A percentile compares a stretch with the other conserved stretches of the same genome.
These are phyloP conservation scores for Podospora anserina DNA, from an alignment of 495 filamentous ascomycete genomes.

Conservation along the genomic window DNA sequence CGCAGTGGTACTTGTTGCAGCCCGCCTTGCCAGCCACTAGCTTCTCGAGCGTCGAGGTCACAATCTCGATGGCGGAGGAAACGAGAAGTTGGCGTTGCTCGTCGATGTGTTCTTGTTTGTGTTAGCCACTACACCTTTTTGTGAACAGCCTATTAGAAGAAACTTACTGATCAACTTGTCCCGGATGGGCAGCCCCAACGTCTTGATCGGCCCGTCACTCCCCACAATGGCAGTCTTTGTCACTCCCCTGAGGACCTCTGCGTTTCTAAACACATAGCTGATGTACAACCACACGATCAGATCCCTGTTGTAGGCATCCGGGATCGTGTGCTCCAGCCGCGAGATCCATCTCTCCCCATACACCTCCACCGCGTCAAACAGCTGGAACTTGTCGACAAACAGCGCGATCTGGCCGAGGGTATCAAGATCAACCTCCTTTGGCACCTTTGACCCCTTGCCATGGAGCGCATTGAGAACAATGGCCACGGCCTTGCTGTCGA, in stretches of 20 bases:
- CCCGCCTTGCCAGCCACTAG: slow-evolving; percentile 12
- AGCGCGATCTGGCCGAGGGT: slow-evolving; percentile 49
- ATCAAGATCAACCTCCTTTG: slow-evolving; percentile 39
- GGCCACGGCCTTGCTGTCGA: slow-evolving; percentile 43
- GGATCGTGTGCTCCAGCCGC: slow-evolving; percentile 15
- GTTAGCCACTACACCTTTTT: not conserved
- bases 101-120: slow-evolving; percentile 23
- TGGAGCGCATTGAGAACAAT: slow-evolving; percentile 54
- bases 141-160: too few relatives aligned
- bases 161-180: slow-evolving; percentile 32
- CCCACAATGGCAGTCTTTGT: slow-evolving; percentile 22
- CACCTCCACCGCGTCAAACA: slow-evolving; percentile 41
- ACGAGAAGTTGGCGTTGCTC: slow-evolving; percentile 24
- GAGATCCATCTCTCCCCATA: slow-evolving; percentile 47
- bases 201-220: slow-evolving; percentile 20
- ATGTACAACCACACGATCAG: slow-evolving; percentile 31
- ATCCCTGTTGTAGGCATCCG: slow-evolving; percentile 17
- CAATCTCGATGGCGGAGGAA: slow-evolving; percentile 13
- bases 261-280: slow-evolving; percentile 28
- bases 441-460: slow-evolving; percentile 42
- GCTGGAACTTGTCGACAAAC: slow-evolving; percentile 51
- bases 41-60: slow-evolving; percentile 21
- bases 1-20: slow-evolving; percentile 24
- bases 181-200: slow-evolving; percentile 26
- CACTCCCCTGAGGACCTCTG: slow-evolving; percentile 27